Percentiles rank a stretch among this genome's conserved stretches.
These are phyloP conservation scores for Pseudophaeomoniella oleicola DNA, from an alignment of 2,329 filamentous ascomycete genomes.

Conservation along the genomic window DNA sequence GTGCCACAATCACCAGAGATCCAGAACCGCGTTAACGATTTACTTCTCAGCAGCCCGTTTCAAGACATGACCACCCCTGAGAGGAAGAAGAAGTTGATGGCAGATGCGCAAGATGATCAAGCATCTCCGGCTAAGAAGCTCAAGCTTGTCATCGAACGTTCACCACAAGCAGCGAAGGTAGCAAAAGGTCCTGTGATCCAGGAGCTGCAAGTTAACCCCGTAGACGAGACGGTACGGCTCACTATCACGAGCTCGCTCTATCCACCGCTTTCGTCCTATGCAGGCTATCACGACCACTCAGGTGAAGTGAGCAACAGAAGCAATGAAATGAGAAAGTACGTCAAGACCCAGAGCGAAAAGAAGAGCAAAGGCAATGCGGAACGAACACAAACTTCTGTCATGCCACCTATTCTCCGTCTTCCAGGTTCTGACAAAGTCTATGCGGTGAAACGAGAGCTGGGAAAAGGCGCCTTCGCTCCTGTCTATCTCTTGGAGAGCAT, in stretches of 20 bases:
- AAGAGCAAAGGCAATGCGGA: conserved; percentile 22
- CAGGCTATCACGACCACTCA: conserved; percentile 65
- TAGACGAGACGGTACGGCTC: conserved; percentile 59
- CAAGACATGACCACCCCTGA: conserved; percentile 44
- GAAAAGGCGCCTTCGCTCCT: conserved; percentile 85
- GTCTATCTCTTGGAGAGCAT: conserved; percentile 80
- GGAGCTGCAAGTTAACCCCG: conserved; percentile 76
- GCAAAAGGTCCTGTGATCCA: conserved; percentile 55
- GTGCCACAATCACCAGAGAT: conserved; percentile 9
- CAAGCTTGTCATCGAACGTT: conserved; percentile 3
- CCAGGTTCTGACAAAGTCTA: conserved; percentile 53
- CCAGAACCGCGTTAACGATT: conserved; percentile 25
- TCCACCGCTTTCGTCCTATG: conserved; percentile 58
- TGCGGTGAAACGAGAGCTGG: conserved; percentile 69
- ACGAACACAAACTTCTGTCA: conserved; percentile 43
- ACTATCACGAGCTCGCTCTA: conserved; percentile 62
- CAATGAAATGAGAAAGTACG: conserved; percentile 66
- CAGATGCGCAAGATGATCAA: conserved; percentile 15
- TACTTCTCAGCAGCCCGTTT: conserved; percentile 56
- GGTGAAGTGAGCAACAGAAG: conserved; percentile 50
- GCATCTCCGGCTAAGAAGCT: conserved; percentile 22
- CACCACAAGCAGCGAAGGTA: neutral
- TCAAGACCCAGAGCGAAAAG: conserved; percentile 48
- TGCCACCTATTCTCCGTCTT: conserved; percentile 54
- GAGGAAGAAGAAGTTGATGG: conserved; percentile 28